These are phyloP conservation scores for Pseudozyma hubeiensis DNA, from an alignment of 1,284 basidiomycete genomes.

Conservation along the genomic window DNA sequence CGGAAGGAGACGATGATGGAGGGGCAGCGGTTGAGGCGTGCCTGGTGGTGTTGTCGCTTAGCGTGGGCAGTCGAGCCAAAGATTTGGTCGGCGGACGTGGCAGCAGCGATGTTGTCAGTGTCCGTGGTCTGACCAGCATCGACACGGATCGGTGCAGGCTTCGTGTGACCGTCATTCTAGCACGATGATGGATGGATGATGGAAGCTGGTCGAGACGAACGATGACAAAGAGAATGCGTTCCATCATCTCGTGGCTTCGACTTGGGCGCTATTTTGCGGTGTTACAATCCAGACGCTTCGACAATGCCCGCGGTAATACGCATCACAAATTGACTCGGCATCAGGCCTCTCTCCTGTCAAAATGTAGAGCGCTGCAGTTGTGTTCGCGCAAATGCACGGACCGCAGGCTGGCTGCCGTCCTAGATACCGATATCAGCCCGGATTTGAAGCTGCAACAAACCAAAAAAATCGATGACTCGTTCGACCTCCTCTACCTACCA, in stretches of 20 bases:
- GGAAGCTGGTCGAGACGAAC: not conserved
- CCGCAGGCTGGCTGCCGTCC: no score
- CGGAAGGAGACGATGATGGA: not conserved
- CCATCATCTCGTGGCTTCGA: no score
- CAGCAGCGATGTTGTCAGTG: not conserved
- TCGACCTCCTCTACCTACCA: not conserved
- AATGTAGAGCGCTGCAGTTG: not conserved
- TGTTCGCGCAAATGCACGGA: no score
- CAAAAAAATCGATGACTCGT: not conserved
- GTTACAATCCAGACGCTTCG: no score
- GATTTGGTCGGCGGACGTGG: not conserved
- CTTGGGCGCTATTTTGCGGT: not conserved
- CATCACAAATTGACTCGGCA: not conserved
- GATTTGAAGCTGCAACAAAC: no score
- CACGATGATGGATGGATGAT: no score
- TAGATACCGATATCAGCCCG: no score
- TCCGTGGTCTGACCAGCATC: slow-evolving; percentile 8
- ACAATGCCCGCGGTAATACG: no score
- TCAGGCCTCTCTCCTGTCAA: not conserved
- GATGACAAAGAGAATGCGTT: not conserved
- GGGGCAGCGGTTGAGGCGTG: slow-evolving; percentile 1
- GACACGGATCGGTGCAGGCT: slow-evolving; percentile 7
- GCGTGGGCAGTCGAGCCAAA: not conserved
- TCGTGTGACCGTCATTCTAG: slow-evolving; percentile 13
- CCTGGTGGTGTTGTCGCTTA: slow-evolving; percentile 1